Conservation (phyloP, 2,329 filamentous ascomycete species). For the Cladosporium oxysporum region DNA sequence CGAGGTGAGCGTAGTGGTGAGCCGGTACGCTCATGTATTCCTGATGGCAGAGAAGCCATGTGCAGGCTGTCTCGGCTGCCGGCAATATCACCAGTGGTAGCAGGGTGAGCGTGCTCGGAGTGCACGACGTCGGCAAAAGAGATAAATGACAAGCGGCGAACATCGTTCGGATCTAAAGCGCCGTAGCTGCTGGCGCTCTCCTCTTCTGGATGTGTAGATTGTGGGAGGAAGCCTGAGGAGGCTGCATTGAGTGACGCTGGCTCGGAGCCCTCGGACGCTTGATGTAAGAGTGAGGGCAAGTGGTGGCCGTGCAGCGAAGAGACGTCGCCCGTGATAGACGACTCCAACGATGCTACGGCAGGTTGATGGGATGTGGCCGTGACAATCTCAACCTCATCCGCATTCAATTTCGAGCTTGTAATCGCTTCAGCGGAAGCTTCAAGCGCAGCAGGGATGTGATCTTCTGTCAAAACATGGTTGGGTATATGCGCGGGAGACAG, state of each 20-base stretch:
- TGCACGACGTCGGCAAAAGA: constrained; percentile 96
- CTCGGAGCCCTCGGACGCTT: constrained; percentile 28
- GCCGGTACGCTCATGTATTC: constrained; percentile 65
- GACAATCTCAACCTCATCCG: constrained; percentile 89
- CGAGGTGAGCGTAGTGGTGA: constrained; percentile 77
- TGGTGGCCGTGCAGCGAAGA: constrained; percentile 26
- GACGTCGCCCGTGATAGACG: constrained; percentile 33
- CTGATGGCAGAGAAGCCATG: constrained; percentile 29
- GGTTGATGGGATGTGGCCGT: constrained; percentile 83
- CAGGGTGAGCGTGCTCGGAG: constrained; percentile 61
- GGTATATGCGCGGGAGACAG: constrained; percentile 72
- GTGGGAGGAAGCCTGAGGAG: constrained; percentile 76
- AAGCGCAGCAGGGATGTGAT: constrained; percentile 87
- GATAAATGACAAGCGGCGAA: constrained; percentile 87
- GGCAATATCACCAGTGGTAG: constrained; percentile 23
- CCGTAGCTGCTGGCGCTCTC: constrained; percentile 76
- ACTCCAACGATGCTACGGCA: constrained; percentile 59
- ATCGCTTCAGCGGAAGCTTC: constrained; percentile 91
- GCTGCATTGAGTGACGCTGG: constrained; percentile 75
- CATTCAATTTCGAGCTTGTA: constrained; percentile 80
- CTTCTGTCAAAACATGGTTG: constrained; percentile 89
- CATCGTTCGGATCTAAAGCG: constrained; percentile 73
- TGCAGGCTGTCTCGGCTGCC: constrained; percentile 70
- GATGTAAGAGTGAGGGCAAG: constrained; percentile 15
- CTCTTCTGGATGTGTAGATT: constrained; percentile 36